Evolutionary conservation across 441 rosid species (phyloP).

Genomic region (Raphanus hybrid): DNA sequence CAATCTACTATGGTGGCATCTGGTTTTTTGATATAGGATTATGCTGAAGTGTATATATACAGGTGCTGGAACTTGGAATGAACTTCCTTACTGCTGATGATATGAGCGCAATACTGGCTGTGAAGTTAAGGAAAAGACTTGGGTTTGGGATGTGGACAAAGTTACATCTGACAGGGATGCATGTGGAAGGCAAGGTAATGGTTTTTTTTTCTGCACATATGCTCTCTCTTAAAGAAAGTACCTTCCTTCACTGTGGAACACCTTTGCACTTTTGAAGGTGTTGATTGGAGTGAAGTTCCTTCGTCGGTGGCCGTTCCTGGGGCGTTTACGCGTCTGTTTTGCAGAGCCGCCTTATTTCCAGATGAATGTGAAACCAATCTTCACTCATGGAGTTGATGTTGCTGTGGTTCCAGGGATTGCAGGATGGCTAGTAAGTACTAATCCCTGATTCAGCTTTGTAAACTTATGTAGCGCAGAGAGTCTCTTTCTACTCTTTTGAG

Average conservation of each 20-base stretch:
- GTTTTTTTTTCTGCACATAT: background rate
- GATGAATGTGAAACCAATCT: slow-evolving; percentile 86
- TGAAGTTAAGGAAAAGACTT: slow-evolving; percentile 76
- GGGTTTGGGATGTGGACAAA: slow-evolving; percentile 95
- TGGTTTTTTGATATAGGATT: slow-evolving; percentile 20
- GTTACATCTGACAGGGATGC: slow-evolving; percentile 94
- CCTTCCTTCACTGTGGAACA: background rate
- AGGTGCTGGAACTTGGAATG: slow-evolving; percentile 93
- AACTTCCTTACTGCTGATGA: slow-evolving; percentile 93
- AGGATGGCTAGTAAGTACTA: slow-evolving; percentile 92
- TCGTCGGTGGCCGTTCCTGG: slow-evolving; percentile 85
- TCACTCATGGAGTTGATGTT: slow-evolving; percentile 81
- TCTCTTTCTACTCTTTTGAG: background rate
- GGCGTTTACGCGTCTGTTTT: slow-evolving; percentile 91
- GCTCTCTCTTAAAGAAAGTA: background rate
- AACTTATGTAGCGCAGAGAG: slow-evolving; percentile 1
- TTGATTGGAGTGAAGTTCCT: slow-evolving; percentile 91
- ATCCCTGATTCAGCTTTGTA: background rate
- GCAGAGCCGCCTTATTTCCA: slow-evolving; percentile 96
- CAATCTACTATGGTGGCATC: background rate
- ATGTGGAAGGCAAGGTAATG: slow-evolving; percentile 95
- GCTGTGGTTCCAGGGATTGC: slow-evolving; percentile 93
- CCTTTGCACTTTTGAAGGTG: slow-evolving; percentile 50
- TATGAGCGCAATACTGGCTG: slow-evolving; percentile 89
- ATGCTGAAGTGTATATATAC: slow-evolving; percentile 36